A percentile compares a stretch with the other conserved stretches of the same genome.
phyloP scores from a whole-genome alignment of 257 asterid species.

The Scutellaria barbata region DNA sequence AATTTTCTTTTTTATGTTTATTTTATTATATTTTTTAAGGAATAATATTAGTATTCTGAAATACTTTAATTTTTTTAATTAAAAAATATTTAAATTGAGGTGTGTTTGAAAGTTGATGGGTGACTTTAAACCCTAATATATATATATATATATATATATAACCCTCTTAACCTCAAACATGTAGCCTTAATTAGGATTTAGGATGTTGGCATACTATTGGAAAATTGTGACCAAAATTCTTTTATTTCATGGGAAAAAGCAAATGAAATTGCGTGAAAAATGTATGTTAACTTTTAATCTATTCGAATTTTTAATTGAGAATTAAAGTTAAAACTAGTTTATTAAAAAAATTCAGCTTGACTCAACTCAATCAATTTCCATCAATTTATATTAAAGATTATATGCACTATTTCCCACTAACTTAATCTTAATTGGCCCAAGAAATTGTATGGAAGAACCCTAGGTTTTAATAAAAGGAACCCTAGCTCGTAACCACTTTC shows the following conservation, averaged over 20 bases:
- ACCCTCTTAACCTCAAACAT: too few relatives aligned
- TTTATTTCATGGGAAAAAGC: neutral
- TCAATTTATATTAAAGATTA: neutral
- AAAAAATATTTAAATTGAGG: too few relatives aligned
- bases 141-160: too few relatives aligned
- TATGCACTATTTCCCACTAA: conserved; percentile 24
- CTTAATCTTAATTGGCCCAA: conserved; percentile 13
- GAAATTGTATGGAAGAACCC: conserved; percentile 34
- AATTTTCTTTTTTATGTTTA: too few relatives aligned
- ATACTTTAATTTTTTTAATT: too few relatives aligned
- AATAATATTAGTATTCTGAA: too few relatives aligned
- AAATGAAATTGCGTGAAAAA: neutral
- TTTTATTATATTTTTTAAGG: too few relatives aligned
- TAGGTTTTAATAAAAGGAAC: neutral
- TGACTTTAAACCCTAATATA: too few relatives aligned
- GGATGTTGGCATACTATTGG: too few relatives aligned
- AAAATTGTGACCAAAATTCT: too few relatives aligned
- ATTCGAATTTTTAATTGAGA: neutral
- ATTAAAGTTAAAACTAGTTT: neutral
- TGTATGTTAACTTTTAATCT: neutral
- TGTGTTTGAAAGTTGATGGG: too few relatives aligned
- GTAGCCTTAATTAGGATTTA: too few relatives aligned
- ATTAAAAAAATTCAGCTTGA: neutral
- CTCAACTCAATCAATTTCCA: neutral
- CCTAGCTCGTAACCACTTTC: conserved; percentile 29